Conservation (phyloP, 2,329 filamentous ascomycete species). For the Stylonectria norvegica region DNA sequence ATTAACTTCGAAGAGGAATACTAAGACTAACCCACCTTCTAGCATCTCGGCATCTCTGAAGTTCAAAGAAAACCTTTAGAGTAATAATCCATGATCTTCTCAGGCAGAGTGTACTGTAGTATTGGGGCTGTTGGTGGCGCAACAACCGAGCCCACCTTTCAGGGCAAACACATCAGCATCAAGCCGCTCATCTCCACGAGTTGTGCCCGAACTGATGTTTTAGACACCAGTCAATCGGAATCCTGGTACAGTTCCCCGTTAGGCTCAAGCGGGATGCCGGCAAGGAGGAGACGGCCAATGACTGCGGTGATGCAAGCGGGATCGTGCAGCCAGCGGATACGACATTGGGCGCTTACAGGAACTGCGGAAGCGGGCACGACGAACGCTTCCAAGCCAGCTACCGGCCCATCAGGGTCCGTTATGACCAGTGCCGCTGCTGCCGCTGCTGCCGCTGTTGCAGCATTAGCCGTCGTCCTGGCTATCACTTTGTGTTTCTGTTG, state of each 20-base stretch:
- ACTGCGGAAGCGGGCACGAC: background rate
- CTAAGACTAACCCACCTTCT: constrained; percentile 27
- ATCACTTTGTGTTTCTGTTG: no score
- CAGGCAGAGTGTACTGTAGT: no score
- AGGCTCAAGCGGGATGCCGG: constrained; percentile 33
- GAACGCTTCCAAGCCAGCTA: background rate
- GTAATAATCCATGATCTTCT: no score
- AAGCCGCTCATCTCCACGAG: constrained; percentile 19
- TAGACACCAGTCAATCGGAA: constrained; percentile 5
- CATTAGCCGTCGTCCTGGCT: no score
- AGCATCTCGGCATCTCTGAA: constrained; percentile 28
- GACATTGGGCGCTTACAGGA: no score
- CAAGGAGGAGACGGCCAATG: constrained; percentile 6
- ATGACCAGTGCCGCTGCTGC: constrained; percentile 3
- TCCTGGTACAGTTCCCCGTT: constrained; percentile 17
- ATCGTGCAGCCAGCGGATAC: constrained; percentile 12
- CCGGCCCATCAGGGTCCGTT: constrained; percentile 1
- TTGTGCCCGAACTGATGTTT: constrained; percentile 20
- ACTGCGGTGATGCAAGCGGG: constrained; percentile 8
- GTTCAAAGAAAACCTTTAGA: constrained; percentile 18
- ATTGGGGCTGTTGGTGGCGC: constrained; percentile 20
- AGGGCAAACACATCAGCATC: constrained; percentile 20
- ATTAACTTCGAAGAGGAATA: constrained; percentile 29
- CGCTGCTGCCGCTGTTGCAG: no score
- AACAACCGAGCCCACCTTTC: constrained; percentile 7